Evolutionary conservation across 2,329 filamentous ascomycete genomes (phyloP).

Genomic region (Biscogniauxia marginata): DNA sequence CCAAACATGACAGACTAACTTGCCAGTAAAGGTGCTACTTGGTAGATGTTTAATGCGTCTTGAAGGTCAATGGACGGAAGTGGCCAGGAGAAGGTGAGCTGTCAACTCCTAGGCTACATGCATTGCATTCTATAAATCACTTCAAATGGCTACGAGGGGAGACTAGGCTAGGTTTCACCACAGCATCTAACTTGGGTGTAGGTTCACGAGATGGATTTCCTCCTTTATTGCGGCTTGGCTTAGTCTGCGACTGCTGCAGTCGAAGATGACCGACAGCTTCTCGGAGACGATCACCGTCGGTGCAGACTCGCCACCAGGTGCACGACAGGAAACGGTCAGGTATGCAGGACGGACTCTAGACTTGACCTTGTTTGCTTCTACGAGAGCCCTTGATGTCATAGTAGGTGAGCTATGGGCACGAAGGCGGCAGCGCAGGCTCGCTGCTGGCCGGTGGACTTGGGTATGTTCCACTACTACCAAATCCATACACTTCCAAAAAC

Average conservation of each 20-base stretch:
- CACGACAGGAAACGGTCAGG: constrained; percentile 18
- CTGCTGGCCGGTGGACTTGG: constrained; percentile 44
- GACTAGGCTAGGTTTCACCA: constrained; percentile 14
- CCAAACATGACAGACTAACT: constrained; percentile 11
- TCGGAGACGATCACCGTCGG: constrained; percentile 38
- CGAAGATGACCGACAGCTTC: constrained; percentile 47
- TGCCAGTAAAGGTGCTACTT: constrained; percentile 24
- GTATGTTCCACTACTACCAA: constrained; percentile 32
- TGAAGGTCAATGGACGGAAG: constrained; percentile 20
- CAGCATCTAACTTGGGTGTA: constrained; percentile 31
- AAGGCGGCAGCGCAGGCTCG: constrained; percentile 43
- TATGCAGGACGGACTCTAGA: constrained; percentile 74
- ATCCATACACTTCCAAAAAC: background rate
- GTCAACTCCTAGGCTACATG: constrained; percentile 3
- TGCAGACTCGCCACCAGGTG: constrained; percentile 23
- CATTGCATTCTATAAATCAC: background rate
- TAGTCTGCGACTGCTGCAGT: constrained; percentile 57
- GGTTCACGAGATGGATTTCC: constrained; percentile 56
- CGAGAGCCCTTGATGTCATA: constrained; percentile 70
- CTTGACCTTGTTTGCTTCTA: constrained; percentile 74
- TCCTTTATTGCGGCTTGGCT: constrained; percentile 59
- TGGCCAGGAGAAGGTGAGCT: constrained; percentile 34
- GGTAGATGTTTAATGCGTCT: constrained; percentile 24
- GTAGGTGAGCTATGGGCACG: constrained; percentile 64
- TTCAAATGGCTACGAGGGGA: constrained; percentile 4